These are phyloP conservation scores for Salvia rosmarinus DNA, from an alignment of 257 asterid genomes.

Conservation along the genomic window DNA sequence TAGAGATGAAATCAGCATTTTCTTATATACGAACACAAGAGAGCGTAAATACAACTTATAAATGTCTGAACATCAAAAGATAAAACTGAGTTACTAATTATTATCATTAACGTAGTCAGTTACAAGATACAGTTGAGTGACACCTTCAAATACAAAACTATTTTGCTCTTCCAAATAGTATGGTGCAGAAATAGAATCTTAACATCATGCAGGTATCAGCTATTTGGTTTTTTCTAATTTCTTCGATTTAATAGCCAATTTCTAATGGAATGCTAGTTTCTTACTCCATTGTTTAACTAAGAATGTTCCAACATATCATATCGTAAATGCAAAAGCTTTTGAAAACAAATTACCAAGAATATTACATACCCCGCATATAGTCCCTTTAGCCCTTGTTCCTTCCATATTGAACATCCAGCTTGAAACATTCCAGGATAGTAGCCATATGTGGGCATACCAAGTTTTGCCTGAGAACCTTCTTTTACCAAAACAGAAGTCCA, in stretches of 20 bases:
- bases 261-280: not conserved
- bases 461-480: conserved; percentile 49
- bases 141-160: conserved; percentile 6
- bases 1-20: conserved; percentile 22
- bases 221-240: not conserved
- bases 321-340: not conserved
- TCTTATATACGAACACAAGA: not conserved
- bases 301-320: not conserved
- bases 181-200: conserved; percentile 12
- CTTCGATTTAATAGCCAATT: not conserved
- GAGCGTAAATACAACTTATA: conserved; percentile 14
- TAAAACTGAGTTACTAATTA: not conserved
- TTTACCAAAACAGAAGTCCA: conserved; percentile 65
- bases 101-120: not conserved
- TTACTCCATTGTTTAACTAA: not conserved
- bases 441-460: conserved; percentile 54
- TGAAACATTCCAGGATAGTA: conserved; percentile 83
- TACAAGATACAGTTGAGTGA: conserved; percentile 18
- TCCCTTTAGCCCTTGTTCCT: conserved; percentile 78
- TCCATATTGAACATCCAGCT: conserved; percentile 86
- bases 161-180: not conserved
- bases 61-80: not conserved
- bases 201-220: not conserved
- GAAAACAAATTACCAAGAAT: conserved; percentile 6
- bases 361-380: conserved; percentile 70